These are phyloP conservation scores for Colletotrichum orbiculare DNA, from an alignment of 2,329 filamentous ascomycete genomes.

Conservation along the genomic window DNA sequence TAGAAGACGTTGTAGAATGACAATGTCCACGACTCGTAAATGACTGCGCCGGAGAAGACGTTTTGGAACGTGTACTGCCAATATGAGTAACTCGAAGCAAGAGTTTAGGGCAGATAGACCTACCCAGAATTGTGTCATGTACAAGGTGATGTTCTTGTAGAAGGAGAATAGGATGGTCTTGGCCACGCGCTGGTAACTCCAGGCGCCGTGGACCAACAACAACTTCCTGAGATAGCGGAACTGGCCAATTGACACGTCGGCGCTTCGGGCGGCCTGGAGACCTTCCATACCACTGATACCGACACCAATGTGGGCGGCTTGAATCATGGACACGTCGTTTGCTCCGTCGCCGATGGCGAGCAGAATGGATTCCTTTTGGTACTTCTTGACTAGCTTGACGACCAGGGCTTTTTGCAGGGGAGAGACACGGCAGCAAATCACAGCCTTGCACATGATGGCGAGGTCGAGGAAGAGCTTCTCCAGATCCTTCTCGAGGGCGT, in stretches of 20 bases:
- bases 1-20: slow-evolving; percentile 99
- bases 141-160: slow-evolving; percentile 98
- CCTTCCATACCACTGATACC: slow-evolving; percentile 98
- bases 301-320: slow-evolving; percentile 96
- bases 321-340: slow-evolving; percentile 99
- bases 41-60: slow-evolving; percentile 95
- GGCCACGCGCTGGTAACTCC: slow-evolving; percentile 97
- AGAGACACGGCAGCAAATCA: slow-evolving; percentile 97
- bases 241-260: slow-evolving; percentile 94
- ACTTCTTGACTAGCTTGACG: slow-evolving; percentile 96
- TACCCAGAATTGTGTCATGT: slow-evolving; percentile 99
- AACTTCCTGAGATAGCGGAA: slow-evolving; percentile 96
- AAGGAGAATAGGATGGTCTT: slow-evolving; percentile 99
- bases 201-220: slow-evolving; percentile 92
- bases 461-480: slow-evolving; percentile 95
- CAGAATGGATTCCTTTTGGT: slow-evolving; percentile 88
- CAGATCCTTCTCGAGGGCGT: slow-evolving; percentile 89
- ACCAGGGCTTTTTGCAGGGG: slow-evolving; percentile 97
- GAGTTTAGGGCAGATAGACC: slow-evolving; percentile 47
- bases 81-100: slow-evolving; percentile 40
- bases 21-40: slow-evolving; percentile 99
- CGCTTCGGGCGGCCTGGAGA: slow-evolving; percentile 93
- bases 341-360: slow-evolving; percentile 97
- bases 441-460: slow-evolving; percentile 96
- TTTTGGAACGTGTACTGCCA: slow-evolving; percentile 94